Evolutionary conservation across 306 rosid species (phyloP).

Genomic region (Acacia acuminata): DNA sequence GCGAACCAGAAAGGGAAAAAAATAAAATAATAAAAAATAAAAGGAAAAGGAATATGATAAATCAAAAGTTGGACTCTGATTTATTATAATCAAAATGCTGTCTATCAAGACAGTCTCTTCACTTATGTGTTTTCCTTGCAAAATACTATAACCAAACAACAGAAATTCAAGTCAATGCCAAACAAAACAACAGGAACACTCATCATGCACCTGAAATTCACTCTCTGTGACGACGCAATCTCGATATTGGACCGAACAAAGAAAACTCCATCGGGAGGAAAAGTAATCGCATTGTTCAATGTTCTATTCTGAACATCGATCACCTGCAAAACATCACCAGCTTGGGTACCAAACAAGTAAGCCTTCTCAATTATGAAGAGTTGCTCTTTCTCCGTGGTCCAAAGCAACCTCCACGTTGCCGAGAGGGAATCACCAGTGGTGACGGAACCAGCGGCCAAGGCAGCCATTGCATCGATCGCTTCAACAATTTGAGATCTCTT

Average conservation of each 20-base stretch:
- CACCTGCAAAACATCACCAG: slow-evolving; percentile 92
- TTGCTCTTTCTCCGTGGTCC: slow-evolving; percentile 99
- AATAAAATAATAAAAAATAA: background rate
- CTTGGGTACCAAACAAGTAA: slow-evolving; percentile 63
- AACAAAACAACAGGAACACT: background rate
- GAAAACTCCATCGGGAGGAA: slow-evolving; percentile 95
- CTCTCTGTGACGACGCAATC: slow-evolving; percentile 74
- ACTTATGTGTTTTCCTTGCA: background rate
- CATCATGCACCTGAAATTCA: slow-evolving; percentile 69
- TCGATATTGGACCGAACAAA: slow-evolving; percentile 78
- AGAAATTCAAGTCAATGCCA: background rate
- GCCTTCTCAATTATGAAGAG: slow-evolving; percentile 86
- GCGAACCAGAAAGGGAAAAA: background rate
- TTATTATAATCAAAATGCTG: background rate
- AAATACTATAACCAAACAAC: background rate
- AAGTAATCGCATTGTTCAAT: slow-evolving; percentile 85
- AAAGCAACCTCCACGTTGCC: slow-evolving; percentile 83
- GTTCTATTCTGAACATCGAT: slow-evolving; percentile 59
- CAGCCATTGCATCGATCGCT: slow-evolving; percentile 63
- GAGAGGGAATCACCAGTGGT: slow-evolving; percentile 71
- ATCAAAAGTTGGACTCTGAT: background rate
- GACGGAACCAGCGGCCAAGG: slow-evolving; percentile 41
- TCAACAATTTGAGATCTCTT: slow-evolving; percentile 54
- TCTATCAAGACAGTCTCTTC: background rate
- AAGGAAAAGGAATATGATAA: background rate